A percentile compares a stretch with the other conserved stretches of the same genome.
Conservation (phyloP, 805 yeast species). For the Cyberlindnera maritima region DNA sequence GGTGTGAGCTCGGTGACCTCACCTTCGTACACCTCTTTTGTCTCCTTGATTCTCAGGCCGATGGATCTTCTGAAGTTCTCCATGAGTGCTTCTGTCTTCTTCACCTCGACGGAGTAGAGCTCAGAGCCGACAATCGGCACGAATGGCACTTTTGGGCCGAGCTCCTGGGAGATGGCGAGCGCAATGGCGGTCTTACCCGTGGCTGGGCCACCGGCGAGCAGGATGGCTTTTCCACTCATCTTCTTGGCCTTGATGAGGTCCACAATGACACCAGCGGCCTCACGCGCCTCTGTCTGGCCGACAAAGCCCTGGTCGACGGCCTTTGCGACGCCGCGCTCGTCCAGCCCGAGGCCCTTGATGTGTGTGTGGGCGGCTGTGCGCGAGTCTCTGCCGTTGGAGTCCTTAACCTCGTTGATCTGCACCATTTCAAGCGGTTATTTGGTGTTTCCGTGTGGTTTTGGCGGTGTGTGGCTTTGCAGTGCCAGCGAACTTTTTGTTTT, state of each 20-base stretch:
- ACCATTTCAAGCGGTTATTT: constrained; percentile 46
- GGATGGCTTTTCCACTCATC: constrained; percentile 93
- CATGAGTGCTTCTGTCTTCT: constrained; percentile 94
- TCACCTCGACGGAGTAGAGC: constrained; percentile 91
- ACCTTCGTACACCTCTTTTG: constrained; percentile 97
- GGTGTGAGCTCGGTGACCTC: constrained; percentile 96
- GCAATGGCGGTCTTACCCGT: constrained; percentile 98
- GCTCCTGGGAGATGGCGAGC: constrained; percentile 89
- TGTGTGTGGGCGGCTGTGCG: constrained; percentile 97
- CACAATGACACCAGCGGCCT: constrained; percentile 93
- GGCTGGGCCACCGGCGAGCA: constrained; percentile 97
- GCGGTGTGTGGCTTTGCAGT: background rate
- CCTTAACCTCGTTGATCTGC: constrained; percentile 73
- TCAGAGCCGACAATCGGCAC: constrained; percentile 97
- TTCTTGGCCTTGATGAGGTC: constrained; percentile 89
- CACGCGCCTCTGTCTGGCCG: constrained; percentile 70
- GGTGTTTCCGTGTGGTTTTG: background rate
- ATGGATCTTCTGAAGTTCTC: constrained; percentile 96
- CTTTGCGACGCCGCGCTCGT: constrained; percentile 84
- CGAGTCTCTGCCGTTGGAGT: constrained; percentile 45
- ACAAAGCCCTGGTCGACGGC: constrained; percentile 83
- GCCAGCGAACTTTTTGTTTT: background rate
- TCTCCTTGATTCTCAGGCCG: constrained; percentile 93
- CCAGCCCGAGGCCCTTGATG: constrained; percentile 91
- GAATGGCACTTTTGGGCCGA: constrained; percentile 96